Evolutionary conservation across 768 basidiomycete genomes (phyloP).

Genomic region (Lentinula sp.): DNA sequence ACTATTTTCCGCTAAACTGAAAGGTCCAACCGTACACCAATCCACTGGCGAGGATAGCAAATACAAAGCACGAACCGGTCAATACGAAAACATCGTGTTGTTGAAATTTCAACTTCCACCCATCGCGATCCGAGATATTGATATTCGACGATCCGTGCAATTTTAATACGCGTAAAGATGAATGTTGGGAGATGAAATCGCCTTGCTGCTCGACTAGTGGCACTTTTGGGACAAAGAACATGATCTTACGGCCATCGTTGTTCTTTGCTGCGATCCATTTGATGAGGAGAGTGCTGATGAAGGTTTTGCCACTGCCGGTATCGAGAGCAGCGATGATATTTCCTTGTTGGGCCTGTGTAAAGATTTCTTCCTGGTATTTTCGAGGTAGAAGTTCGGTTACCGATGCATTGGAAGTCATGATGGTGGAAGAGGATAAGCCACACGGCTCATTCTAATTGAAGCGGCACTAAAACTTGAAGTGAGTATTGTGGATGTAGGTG

Average conservation of each 20-base stretch:
- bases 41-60: neutral
- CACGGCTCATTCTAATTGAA: neutral
- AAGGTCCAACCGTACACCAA: neutral
- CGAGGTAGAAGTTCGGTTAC: conserved; percentile 20
- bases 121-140: conserved; percentile 57
- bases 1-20: neutral
- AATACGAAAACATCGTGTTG: conserved; percentile 75
- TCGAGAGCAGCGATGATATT: conserved; percentile 73
- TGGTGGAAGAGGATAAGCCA: neutral
- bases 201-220: conserved; percentile 82
- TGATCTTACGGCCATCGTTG: conserved; percentile 50
- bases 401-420: neutral
- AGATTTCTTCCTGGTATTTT: conserved; percentile 69
- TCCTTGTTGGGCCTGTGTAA: conserved; percentile 51
- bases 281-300: conserved; percentile 69
- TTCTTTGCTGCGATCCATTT: conserved; percentile 63
- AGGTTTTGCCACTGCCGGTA: conserved; percentile 77
- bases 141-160: conserved; percentile 70
- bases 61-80: conserved; percentile 50
- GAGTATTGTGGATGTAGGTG: too few relatives aligned
- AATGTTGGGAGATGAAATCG: conserved; percentile 57
- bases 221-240: conserved; percentile 84
- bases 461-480: too few relatives aligned
- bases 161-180: conserved; percentile 59
- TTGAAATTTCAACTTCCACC: conserved; percentile 62